Evolutionary conservation across 2,329 filamentous ascomycete species (phyloP), one percentile per base, ranked within the genome.

Genomic region (Exophiala bonariae): DNA sequence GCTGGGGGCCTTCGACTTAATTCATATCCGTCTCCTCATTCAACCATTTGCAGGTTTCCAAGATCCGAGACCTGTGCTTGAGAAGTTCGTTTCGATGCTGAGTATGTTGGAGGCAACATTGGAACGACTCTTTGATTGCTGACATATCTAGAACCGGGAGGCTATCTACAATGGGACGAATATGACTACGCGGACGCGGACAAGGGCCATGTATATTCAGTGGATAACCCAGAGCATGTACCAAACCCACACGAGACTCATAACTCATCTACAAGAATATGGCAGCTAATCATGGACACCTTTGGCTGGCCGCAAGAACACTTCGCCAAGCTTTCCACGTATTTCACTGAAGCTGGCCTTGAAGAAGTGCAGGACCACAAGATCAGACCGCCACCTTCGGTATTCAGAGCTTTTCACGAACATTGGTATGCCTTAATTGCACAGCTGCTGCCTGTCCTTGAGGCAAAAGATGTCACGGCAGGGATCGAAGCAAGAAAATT

Each of bases 101-200:
- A 59, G 44, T 47, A 37, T n/a, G 37, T 35, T 47, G 14, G 41
- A 30, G 4, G 18, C 18, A 8, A 6, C 14, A 16, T 30, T n/a
- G 23, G 11, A 26, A 26, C 23, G 11, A 26, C 6, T 6, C 6
- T 6, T 26, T 26, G 23, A 26, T 26, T 26, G 6, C 23, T 26
- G 23, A 26, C 23, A 26, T 6, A 26, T 11, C 11, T 37, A 47
- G 44, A 60, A 28, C 61, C 59, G 1, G 61, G 61, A 8, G 62
- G 62, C 1, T 61, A 57, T 40, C 50, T 64, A 8, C 61, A 64
- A 46, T 64, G 62, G 62, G 61, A 64, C 33, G 61, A 62, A 16
- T 46, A 63, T 26, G 49, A 63, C 32, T 55, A 43, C 20, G 28
- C 34, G 30, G 33, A 43, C 7, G 45, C 45, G 16, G 45, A 48